Evolutionary conservation across 176 grass and related monocot species (phyloP), one percentile per base, ranked within the genome.

Genomic region (Dendrocalamus sinicus): DNA sequence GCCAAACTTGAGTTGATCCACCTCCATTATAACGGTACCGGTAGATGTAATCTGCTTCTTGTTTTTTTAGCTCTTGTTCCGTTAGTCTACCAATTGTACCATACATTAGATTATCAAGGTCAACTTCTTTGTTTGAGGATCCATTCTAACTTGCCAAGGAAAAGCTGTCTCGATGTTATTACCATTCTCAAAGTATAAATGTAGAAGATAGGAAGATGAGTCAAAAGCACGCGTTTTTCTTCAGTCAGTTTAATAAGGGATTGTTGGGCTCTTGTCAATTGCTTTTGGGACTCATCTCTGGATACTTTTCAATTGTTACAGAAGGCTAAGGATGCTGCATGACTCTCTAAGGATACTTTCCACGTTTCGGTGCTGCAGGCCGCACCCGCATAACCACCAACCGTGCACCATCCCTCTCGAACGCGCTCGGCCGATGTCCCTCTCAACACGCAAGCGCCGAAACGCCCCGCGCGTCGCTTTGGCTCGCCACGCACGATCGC

Each of bases 1-100:
- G 84, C 96, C 96, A 99, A 92, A 96, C 96, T 90, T 99, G 96
- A 88, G 91, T 92, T 87, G 96, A 88, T 20, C 96, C 96, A 84
- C 96, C 96, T 46, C 96, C 94, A 76, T 94, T 92, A 67, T 99
- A 99, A 69, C 94, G 94, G 81, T 99, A 99, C 19, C 84, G 93
- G 73, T 99, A 96, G 72, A 99, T 90, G 75, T 99, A 99, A 87
- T 96, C 94, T 48, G 91, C 93, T 88, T 99, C 96, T 92, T 96
- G 94, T 65, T 66, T 89, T 78, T 91, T 96, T 64, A 99, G 88
- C 70, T 96, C 88, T 89, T 99, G 93, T 87, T 99, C 96, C 45
- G 92, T 94, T 81, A 99, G 71, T 76, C 84, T 79, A 94, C 86
- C 75, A 78, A 96, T 91, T 67, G 65, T 73, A 53, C 84, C 76